Evolutionary conservation across 2,329 filamentous ascomycete genomes (phyloP).

Genomic region (Pleoardoris graminearum): DNA sequence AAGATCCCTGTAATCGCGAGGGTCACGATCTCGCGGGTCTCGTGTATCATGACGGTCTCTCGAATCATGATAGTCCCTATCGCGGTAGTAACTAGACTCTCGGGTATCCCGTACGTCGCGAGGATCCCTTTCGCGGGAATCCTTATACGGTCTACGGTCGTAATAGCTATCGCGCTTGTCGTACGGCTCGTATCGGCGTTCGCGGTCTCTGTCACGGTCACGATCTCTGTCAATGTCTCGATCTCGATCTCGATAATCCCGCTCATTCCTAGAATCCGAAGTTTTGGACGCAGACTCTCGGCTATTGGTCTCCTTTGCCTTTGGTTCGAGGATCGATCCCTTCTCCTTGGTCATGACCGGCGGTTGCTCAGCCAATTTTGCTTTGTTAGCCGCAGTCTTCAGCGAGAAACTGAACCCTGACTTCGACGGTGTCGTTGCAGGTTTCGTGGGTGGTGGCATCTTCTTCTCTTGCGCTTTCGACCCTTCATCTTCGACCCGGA

Average conservation of each 20-base stretch:
- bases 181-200: conserved; percentile 32
- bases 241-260: conserved; percentile 33
- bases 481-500: conserved; percentile 65
- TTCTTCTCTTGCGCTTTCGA: conserved; percentile 57
- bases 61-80: conserved; percentile 19
- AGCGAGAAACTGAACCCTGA: conserved; percentile 85
- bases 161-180: conserved; percentile 20
- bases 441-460: conserved; percentile 56
- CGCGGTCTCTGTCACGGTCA: conserved; percentile 48
- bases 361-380: conserved; percentile 49
- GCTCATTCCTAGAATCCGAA: conserved; percentile 28
- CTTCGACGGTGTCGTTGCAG: conserved; percentile 55
- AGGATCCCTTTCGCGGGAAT: conserved; percentile 25
- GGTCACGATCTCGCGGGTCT: conserved; percentile 26
- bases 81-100: conserved; percentile 20
- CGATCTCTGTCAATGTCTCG: conserved; percentile 34
- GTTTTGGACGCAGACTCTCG: conserved; percentile 28
- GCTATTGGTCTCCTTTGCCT: conserved; percentile 45
- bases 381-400: conserved; percentile 65
- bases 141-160: conserved; percentile 18
- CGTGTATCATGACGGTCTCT: conserved; percentile 30
- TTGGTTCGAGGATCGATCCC: conserved; percentile 48
- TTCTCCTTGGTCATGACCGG: conserved; percentile 45
- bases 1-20: conserved; percentile 15
- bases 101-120: conserved; percentile 23